Base-by-base conservation (phyloP, 768 basidiomycete species). In the Russula lepida region DNA sequence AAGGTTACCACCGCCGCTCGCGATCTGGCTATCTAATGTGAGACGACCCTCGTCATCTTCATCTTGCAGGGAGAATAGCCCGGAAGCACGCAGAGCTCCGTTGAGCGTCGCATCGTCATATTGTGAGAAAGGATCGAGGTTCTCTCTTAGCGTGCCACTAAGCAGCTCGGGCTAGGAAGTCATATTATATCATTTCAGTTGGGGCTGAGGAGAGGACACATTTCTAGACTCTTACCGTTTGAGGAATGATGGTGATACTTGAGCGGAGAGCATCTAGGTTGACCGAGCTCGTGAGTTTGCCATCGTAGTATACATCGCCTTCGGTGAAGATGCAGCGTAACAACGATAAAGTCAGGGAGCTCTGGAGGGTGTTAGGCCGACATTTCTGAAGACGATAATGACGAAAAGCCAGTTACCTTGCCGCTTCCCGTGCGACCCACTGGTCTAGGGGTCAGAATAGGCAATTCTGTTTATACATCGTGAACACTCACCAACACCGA, bases 361-460 rank as follows among this genome's bases (percentile, higher is more conserved):
- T 79, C 76, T 79, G 66, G 13, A 5, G 28, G 6, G 13, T 27
- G 27, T 19, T 25, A 11, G 27, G 39, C 25, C 35, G 3, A n/a
- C 9, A 4, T 12, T 35, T 37, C 28, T 43, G 43, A 49, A 59
- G 48, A 41, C 60, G 55, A 19, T 58, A 62, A 69, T 48, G 17
- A 17, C 32, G 39, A 46, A 19, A 47, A 46, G 19, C 27, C 3
- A 23, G 17, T 23, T 54, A 74, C 75, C 72, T 79, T 79, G 47
- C 83, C 83, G 66, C 79, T 80, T 17, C 84, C 84, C 2, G 84
- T 85, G 21, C 83, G 71, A 4, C 84, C 84, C 35, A 84, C 81
- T 79, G 27, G n/a, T 46, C 9, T 3, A 6, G 17, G n/a, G 2
- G 35, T 53, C 41, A 52, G n/a, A 7, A 69, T 12, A 61, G 17